Conservation (phyloP, 1,139 yeast genomes). For the Yamadazyma dendronema region DNA sequence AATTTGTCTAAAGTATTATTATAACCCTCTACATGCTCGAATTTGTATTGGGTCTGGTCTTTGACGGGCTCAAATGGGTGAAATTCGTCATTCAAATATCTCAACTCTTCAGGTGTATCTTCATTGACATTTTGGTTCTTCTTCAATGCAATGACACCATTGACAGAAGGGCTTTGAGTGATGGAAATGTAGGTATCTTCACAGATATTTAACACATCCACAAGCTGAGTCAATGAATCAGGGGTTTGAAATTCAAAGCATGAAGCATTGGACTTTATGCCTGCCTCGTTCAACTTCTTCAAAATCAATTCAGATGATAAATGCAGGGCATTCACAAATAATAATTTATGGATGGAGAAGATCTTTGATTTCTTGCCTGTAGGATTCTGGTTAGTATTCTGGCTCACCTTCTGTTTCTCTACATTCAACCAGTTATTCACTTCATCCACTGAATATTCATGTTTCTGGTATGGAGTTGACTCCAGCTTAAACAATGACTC, state of each 20-base stretch:
- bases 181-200: conserved; percentile 36
- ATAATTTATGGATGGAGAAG: conserved; percentile 65
- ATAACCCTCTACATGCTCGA: conserved; percentile 55
- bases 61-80: conserved; percentile 76
- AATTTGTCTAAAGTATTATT: conserved; percentile 79
- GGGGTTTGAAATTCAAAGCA: conserved; percentile 34
- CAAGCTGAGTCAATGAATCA: conserved; percentile 18
- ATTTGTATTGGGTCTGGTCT: conserved; percentile 25
- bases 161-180: conserved; percentile 18
- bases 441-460: conserved; percentile 29
- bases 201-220: conserved; percentile 48
- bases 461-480: conserved; percentile 10
- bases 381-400: conserved; percentile 10
- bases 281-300: conserved; percentile 46
- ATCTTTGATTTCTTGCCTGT: conserved; percentile 41
- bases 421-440: conserved; percentile 49
- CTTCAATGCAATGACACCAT: conserved; percentile 69
- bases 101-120: conserved; percentile 34
- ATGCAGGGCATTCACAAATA: conserved; percentile 69
- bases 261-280: conserved; percentile 44
- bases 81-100: conserved; percentile 72
- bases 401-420: conserved; percentile 30
- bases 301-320: conserved; percentile 78
- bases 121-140: conserved; percentile 48
- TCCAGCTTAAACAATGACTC: conserved; percentile 40